Evolutionary conservation across 2,329 filamentous ascomycete species (phyloP), one percentile per base, ranked within the genome.

Genomic region (Drechslerella coelobrocha): DNA sequence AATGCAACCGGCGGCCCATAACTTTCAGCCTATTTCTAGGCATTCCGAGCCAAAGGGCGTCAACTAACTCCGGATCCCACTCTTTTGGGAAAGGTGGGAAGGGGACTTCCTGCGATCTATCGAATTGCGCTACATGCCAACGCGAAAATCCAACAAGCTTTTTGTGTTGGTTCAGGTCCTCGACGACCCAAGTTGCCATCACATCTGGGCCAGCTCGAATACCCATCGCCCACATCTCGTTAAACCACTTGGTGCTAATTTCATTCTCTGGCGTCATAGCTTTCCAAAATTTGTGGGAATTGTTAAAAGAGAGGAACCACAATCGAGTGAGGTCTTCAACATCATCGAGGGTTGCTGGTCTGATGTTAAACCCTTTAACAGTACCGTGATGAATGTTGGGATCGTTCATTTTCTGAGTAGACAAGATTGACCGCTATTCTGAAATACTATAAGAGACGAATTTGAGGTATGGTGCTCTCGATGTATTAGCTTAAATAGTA

Each of bases 281-380:
- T 19, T 34, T 47, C 39, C 54, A 48, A 14, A 52, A 29, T 0
- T 27, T 12, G 31, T 19, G 24, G 8, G 47, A 41, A 17, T 12
- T 12, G 14, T 54, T 45, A 6, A 31, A 52, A 9, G 59, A 61
- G 4, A 17, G 7, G 26, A 23, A 61, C 59, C 59, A 61, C 10
- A 61, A 10, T 48, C 50, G n/a, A 34, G 59, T 61, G 26, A 61
- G 59, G 12, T 45, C 48, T 26, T 61, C 34, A 2, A 43, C 24
- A 47, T 61, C 59, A 10, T 43, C 17, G 2, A 34, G 9, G 31
- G 26, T 54, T 2, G 59, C 59, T 21, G 29, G 31, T 23, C 59
- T 45, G 7, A 62, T 23, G 1, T 1, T 8, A 29, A 52, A 34
- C 0, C 55, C 56, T 12, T 21, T 17, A 5, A 31, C 43, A 37